Base-by-base conservation (phyloP, 768 basidiomycete genomes). In the Inosperma sp. region DNA sequence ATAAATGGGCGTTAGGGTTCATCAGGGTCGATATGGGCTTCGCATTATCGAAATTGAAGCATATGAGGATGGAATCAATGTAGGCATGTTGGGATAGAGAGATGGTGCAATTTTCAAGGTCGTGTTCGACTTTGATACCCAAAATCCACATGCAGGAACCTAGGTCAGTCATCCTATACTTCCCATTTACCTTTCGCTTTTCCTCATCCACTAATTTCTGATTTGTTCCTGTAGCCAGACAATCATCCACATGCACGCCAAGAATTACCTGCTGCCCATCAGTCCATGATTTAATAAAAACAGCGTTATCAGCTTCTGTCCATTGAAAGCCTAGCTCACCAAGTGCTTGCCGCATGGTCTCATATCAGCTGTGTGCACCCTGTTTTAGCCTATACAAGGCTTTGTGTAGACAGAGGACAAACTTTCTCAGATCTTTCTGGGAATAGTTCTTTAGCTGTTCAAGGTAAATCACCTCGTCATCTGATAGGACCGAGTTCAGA, bases 401-500 rank as follows among this genome's bases (percentile, higher is more conserved):
- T 25, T 52, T 52, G 25, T 51, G 19, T 19, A 45, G 44, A 1
- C 16, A 17, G 7, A 36, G 17, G n/a, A 45, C 29, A 17, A 27
- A 47, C 5, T 13, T 9, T 34, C 35, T 14, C 26, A 44, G 12
- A 37, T 36, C 34, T 19, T 23, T 10, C 12, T 10, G 19, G 10
- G 19, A 13, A n/a, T n/a, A 65, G 0, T 61, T 61, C 8, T 45
- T 42, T 0, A 65, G 65, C 51, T 66, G 66, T 12, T 39, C 7
- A 63, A 68, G 65, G 31, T 59, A 68, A 9, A 71, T 62, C 13
- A 34, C 49, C 19, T 55, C 49, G 4, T 64, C 56, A 7, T n/a
- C n/a, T n/a, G n/a, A n/a, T n/a, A 59, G 27, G 48, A 40, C 36
- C 2, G 52, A 42, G 41, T 61, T 55, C n/a, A 62, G 53, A 44